Evolutionary conservation across 2,329 filamentous ascomycete genomes (phyloP).

Genomic region (Dissoconium aciculare): DNA sequence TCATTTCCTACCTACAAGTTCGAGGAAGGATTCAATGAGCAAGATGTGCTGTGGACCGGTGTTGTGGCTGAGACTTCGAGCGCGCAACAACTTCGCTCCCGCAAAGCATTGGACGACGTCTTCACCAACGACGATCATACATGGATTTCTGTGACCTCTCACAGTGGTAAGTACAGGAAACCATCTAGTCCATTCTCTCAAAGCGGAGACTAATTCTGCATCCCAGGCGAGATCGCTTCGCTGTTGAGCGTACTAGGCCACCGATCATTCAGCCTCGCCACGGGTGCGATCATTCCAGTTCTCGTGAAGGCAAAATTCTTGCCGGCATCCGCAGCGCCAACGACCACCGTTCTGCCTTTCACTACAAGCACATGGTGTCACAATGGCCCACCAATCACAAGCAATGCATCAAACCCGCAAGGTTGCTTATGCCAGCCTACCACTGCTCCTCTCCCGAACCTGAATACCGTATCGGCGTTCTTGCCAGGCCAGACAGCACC

Average conservation of each 20-base stretch:
- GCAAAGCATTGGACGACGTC: constrained; percentile 41
- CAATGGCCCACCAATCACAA: constrained; percentile 21
- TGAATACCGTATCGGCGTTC: constrained; percentile 10
- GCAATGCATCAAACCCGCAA: constrained; percentile 13
- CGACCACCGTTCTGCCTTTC: constrained; percentile 19
- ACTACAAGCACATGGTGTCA: constrained; percentile 23
- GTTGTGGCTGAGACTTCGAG: constrained; percentile 36
- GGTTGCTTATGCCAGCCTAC: constrained; percentile 20
- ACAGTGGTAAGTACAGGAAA: too few relatives aligned
- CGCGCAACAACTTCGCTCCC: constrained; percentile 39
- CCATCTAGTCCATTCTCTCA: too few relatives aligned
- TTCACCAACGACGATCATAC: constrained; percentile 39
- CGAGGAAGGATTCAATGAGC: constrained; percentile 45
- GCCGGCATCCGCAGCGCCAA: constrained; percentile 19
- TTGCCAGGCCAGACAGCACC: constrained; percentile 11
- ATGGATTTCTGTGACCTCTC: constrained; percentile 46
- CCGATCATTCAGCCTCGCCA: constrained; percentile 45
- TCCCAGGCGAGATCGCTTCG: constrained; percentile 39
- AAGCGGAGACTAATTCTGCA: too few relatives aligned
- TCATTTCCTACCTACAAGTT: constrained; percentile 42
- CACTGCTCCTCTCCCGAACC: constrained; percentile 8
- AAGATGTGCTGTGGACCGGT: constrained; percentile 40
- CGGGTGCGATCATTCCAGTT: constrained; percentile 53
- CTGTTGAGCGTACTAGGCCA: constrained; percentile 45
- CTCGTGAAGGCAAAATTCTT: constrained; percentile 45